Evolutionary conservation across 2,329 filamentous ascomycete species (phyloP).

Genomic region (Ophiocordyceps unilateralis): DNA sequence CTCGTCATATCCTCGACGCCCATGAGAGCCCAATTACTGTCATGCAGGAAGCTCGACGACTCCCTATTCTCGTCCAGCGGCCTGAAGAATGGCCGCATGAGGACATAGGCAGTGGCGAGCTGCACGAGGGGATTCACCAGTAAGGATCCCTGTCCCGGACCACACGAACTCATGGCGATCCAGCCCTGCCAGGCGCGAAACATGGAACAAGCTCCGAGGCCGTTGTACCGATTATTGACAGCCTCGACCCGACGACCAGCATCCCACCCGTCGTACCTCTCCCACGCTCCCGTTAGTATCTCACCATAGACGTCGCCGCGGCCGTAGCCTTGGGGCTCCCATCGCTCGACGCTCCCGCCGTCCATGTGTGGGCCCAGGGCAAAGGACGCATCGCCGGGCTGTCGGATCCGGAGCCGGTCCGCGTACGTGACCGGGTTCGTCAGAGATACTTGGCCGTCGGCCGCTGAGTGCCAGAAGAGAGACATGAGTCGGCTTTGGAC

Average conservation of each 20-base stretch:
- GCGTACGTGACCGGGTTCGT: conserved; percentile 48
- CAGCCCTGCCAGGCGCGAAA: conserved; percentile 86
- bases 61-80: conserved; percentile 14
- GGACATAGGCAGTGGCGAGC: conserved; percentile 60
- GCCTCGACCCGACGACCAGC: conserved; percentile 49
- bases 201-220: conserved; percentile 66
- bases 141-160: conserved; percentile 61
- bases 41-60: conserved; percentile 23
- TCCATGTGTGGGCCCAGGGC: conserved; percentile 59
- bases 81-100: conserved; percentile 72
- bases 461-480: conserved; percentile 39
- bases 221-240: conserved; percentile 60
- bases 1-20: conserved; percentile 27
- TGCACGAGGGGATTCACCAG: conserved; percentile 64
- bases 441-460: conserved; percentile 27
- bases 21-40: conserved; percentile 43
- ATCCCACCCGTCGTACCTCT: conserved; percentile 71
- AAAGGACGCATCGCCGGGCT: conserved; percentile 53
- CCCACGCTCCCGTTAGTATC: conserved; percentile 62
- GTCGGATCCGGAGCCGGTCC: conserved; percentile 54
- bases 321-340: conserved; percentile 55
- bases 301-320: conserved; percentile 50
- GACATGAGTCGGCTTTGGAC: conserved; percentile 45
- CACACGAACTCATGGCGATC: conserved; percentile 61
- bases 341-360: conserved; percentile 57